Evolutionary conservation across 257 asterid species (phyloP).

Genomic region (Lithospermum erythrorhizon): DNA sequence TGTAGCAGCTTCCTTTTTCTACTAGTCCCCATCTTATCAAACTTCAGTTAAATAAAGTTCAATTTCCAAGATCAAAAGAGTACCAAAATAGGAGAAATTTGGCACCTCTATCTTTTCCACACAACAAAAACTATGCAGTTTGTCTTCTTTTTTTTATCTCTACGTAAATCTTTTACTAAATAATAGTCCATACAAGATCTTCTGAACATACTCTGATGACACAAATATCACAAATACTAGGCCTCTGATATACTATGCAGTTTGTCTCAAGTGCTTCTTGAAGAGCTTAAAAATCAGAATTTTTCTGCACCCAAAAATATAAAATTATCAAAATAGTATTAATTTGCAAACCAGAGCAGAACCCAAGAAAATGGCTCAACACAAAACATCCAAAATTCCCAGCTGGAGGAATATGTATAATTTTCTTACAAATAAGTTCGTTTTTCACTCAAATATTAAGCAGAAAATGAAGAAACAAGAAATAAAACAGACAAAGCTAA

Average conservation of each 20-base stretch:
- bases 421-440: neutral
- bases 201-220: no score
- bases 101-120: neutral
- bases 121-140: conserved; percentile 7
- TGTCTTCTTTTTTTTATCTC: no score
- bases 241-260: no score
- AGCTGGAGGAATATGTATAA: conserved; percentile 1
- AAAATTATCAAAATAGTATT: conserved; percentile 3
- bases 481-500: conserved; percentile 12
- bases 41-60: neutral
- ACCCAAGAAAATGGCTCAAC: conserved; percentile 9
- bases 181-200: no score
- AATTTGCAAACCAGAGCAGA: conserved; percentile 10
- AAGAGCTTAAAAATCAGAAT: conserved; percentile 4
- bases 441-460: conserved; percentile 16
- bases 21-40: conserved; percentile 30
- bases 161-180: no score
- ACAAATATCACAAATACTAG: no score
- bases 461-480: conserved; percentile 5
- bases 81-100: neutral
- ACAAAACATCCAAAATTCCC: conserved; percentile 11
- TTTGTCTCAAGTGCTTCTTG: neutral
- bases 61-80: neutral
- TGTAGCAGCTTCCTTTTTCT: conserved; percentile 48
- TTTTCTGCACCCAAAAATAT: conserved; percentile 9